These are phyloP conservation scores for Fragaria vesca DNA, from an alignment of 306 rosid species.

Conservation along the genomic window DNA sequence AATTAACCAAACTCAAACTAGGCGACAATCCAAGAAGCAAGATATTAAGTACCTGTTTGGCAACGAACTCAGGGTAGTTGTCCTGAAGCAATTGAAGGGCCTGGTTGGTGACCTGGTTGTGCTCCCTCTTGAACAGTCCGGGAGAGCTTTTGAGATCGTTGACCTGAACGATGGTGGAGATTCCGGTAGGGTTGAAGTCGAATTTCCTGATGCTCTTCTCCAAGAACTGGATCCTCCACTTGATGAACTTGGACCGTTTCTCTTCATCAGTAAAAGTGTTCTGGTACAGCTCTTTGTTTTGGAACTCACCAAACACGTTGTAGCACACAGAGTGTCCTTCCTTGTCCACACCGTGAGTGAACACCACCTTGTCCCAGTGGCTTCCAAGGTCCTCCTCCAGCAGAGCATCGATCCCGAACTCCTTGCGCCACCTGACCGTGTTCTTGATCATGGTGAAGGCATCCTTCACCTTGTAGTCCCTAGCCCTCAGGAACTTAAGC, in stretches of 20 bases:
- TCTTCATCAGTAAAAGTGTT: slow-evolving; percentile 45
- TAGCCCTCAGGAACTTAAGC: slow-evolving; percentile 75
- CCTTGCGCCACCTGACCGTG: slow-evolving; percentile 74
- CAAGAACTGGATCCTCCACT: slow-evolving; percentile 51
- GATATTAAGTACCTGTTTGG: slow-evolving; percentile 44
- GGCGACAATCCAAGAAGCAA: neutral
- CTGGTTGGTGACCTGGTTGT: slow-evolving; percentile 39
- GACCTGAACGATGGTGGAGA: slow-evolving; percentile 51
- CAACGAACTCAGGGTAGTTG: slow-evolving; percentile 59
- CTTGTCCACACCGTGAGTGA: slow-evolving; percentile 48
- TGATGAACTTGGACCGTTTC: slow-evolving; percentile 42
- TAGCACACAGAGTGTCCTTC: slow-evolving; percentile 62
- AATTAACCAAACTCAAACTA: neutral
- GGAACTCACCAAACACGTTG: slow-evolving; percentile 53
- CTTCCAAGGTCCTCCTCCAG: slow-evolving; percentile 44
- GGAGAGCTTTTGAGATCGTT: slow-evolving; percentile 52
- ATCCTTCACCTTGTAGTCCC: slow-evolving; percentile 83
- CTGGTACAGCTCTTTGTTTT: slow-evolving; percentile 48
- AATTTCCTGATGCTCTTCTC: slow-evolving; percentile 55
- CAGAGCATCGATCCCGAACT: slow-evolving; percentile 57
- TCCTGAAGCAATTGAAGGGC: slow-evolving; percentile 58
- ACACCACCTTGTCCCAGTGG: slow-evolving; percentile 50
- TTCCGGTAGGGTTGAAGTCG: slow-evolving; percentile 45
- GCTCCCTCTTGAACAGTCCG: slow-evolving; percentile 45
- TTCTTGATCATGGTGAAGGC: slow-evolving; percentile 81